phyloP scores from a whole-genome alignment of 2,329 filamentous ascomycete species.

The Fusarium mexicanum region DNA sequence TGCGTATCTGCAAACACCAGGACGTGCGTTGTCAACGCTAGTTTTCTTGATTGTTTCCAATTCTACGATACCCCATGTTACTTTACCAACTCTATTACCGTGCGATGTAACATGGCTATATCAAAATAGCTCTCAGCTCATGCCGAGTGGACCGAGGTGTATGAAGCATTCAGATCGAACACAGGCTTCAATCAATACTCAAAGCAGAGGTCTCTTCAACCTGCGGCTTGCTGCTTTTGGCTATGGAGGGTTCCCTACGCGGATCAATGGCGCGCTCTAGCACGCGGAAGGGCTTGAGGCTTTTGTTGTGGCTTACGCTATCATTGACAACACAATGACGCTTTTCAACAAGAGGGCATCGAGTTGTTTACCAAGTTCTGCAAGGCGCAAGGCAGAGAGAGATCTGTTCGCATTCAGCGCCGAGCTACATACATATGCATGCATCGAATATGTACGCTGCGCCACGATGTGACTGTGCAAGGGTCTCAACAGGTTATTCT shows the following conservation, averaged over 20 bases:
- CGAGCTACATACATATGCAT: not conserved
- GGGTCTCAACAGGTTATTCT: slow-evolving; percentile 25
- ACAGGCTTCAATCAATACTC: slow-evolving; percentile 1
- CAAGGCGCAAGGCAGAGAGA: slow-evolving; percentile 20
- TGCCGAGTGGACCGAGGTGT: slow-evolving; percentile 4
- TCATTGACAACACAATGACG: slow-evolving; percentile 22
- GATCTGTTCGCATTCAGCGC: slow-evolving; percentile 7
- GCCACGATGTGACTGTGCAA: slow-evolving; percentile 28
- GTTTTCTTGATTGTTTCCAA: slow-evolving; percentile 14
- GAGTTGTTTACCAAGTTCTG: slow-evolving; percentile 9
- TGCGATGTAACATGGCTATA: slow-evolving; percentile 28
- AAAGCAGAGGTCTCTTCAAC: not conserved
- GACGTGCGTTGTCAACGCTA: slow-evolving; percentile 23
- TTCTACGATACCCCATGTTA: slow-evolving; percentile 7
- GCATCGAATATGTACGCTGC: slow-evolving; percentile 23
- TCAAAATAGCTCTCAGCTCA: slow-evolving; percentile 9
- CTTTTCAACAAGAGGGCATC: not conserved
- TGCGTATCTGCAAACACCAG: slow-evolving; percentile 21
- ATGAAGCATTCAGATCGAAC: not conserved
- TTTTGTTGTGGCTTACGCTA: slow-evolving; percentile 16
- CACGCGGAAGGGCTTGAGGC: slow-evolving; percentile 21
- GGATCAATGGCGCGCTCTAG: slow-evolving; percentile 27
- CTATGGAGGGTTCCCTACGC: slow-evolving; percentile 3
- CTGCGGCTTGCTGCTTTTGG: slow-evolving; percentile 21
- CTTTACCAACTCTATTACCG: slow-evolving; percentile 19